phyloP scores from a whole-genome alignment of 2,329 filamentous ascomycete species.

The Diaporthe sp. region DNA sequence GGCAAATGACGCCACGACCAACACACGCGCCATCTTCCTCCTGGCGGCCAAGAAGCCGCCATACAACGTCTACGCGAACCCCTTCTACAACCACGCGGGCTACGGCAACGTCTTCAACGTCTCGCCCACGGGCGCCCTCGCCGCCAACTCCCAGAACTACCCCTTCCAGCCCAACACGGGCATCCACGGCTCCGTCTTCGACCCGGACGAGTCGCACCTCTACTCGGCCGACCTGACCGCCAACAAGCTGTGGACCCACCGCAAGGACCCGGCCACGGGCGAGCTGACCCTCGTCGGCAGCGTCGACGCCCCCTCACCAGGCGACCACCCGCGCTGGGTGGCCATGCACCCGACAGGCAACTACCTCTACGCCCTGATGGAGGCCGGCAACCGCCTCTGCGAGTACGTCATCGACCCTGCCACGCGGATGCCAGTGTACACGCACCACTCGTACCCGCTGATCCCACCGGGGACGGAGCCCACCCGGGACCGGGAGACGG shows the following conservation, averaged over 20 bases:
- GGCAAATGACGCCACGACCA: conserved; percentile 76
- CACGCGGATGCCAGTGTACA: conserved; percentile 82
- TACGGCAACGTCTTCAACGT: conserved; percentile 82
- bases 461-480: conserved; percentile 76
- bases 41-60: conserved; percentile 82
- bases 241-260: conserved; percentile 88
- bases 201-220: conserved; percentile 77
- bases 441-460: conserved; percentile 79
- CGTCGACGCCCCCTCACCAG: conserved; percentile 74
- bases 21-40: conserved; percentile 90
- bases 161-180: conserved; percentile 76
- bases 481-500: conserved; percentile 50
- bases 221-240: conserved; percentile 83
- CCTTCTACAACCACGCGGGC: conserved; percentile 88
- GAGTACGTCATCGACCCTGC: conserved; percentile 82
- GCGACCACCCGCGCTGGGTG: conserved; percentile 89
- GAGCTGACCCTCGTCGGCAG: conserved; percentile 71
- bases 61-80: conserved; percentile 87
- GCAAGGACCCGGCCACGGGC: conserved; percentile 63
- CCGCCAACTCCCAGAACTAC: conserved; percentile 77
- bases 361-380: conserved; percentile 89
- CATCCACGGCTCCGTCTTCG: conserved; percentile 86
- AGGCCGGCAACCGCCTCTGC: conserved; percentile 85
- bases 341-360: conserved; percentile 82
- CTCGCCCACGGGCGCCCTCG: conserved; percentile 65